These are phyloP conservation scores for Paramecium caudatum DNA, from an alignment of 73 alveolate species.

Conservation along the genomic window DNA sequence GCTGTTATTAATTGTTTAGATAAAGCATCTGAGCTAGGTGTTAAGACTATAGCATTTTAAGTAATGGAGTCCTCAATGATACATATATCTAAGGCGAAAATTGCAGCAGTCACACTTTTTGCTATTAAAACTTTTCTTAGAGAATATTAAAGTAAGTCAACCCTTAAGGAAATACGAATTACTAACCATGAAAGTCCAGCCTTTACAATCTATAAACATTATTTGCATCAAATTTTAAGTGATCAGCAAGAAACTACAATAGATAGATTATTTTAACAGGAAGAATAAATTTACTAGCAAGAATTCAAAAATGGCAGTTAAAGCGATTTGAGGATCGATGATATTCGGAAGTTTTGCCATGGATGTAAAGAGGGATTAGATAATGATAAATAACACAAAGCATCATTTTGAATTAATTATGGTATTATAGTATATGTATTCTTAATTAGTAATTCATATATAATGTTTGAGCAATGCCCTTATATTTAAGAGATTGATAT, in stretches of 20 bases:
- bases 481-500: too few species aligned
- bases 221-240: slow-evolving; percentile 1
- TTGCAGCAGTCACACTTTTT: slow-evolving; percentile 10
- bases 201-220: background rate
- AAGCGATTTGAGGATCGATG: background rate
- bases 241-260: slow-evolving; percentile 16
- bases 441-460: too few species aligned
- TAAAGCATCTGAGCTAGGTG: slow-evolving; percentile 32
- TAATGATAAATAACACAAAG: background rate
- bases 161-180: background rate
- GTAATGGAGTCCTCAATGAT: background rate
- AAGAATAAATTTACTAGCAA: background rate
- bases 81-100: slow-evolving; percentile 1
- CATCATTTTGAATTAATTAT: background rate
- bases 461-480: too few species aligned
- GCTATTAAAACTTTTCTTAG: slow-evolving; percentile 36
- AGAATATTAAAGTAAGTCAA: background rate
- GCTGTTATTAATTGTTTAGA: slow-evolving; percentile 27
- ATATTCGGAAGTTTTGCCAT: slow-evolving; percentile 25
- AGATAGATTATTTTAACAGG: background rate
- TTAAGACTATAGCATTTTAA: slow-evolving; percentile 18
- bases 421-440: too few species aligned
- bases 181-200: background rate
- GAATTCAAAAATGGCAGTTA: slow-evolving; percentile 18
- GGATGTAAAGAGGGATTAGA: background rate